Evolutionary conservation across 192 early-diverging fungal species (phyloP).

Genomic region (Haplosporangium gracile): DNA sequence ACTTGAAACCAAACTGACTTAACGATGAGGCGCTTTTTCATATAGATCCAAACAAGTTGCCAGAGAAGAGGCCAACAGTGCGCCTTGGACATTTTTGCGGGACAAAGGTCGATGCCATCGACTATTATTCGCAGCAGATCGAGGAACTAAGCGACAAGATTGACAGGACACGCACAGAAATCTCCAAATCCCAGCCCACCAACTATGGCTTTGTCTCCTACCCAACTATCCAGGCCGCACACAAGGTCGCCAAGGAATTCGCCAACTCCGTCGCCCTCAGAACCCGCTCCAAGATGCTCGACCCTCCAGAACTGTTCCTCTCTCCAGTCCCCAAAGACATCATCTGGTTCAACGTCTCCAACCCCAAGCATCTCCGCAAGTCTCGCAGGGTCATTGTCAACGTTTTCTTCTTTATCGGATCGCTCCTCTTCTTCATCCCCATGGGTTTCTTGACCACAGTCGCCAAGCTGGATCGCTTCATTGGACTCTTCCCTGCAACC

Average conservation of each 20-base stretch:
- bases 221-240: conserved; percentile 63
- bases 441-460: conserved; percentile 71
- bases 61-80: conserved; percentile 58
- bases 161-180: conserved; percentile 59
- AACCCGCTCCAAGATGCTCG: conserved; percentile 28
- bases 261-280: conserved; percentile 23
- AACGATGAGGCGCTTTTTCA: not conserved
- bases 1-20: not conserved
- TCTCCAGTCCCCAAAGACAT: conserved; percentile 84
- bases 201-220: conserved; percentile 83
- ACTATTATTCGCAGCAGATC: conserved; percentile 75
- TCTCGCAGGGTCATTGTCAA: conserved; percentile 57
- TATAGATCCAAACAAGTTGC: conserved; percentile 49
- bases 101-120: conserved; percentile 76
- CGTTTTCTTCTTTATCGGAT: conserved; percentile 66
- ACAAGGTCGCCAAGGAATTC: conserved; percentile 60
- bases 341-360: conserved; percentile 79
- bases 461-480: conserved; percentile 70
- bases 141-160: conserved; percentile 69
- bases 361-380: conserved; percentile 64
- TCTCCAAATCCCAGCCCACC: conserved; percentile 65
- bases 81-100: conserved; percentile 51
- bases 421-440: conserved; percentile 78
- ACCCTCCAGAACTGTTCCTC: conserved; percentile 58
- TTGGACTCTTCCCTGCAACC: conserved; percentile 65